These are phyloP conservation scores for Cladosporium sp. DNA, from an alignment of 2,329 filamentous ascomycete species.

Conservation along the genomic window DNA sequence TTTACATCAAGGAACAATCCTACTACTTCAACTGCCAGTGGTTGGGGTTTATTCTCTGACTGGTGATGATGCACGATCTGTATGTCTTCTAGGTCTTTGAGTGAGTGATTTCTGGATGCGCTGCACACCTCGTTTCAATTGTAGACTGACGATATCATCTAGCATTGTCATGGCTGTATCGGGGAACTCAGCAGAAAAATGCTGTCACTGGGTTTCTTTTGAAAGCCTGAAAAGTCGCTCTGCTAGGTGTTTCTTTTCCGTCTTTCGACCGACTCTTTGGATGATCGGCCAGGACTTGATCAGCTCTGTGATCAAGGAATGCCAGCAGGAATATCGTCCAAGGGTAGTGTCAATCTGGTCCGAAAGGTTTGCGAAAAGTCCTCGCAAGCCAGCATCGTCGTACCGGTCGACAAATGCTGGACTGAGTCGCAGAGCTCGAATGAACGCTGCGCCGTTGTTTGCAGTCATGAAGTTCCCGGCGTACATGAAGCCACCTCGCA, in stretches of 20 bases:
- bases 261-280: slow-evolving; percentile 8
- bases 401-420: slow-evolving; percentile 7
- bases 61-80: background rate
- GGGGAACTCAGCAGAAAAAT: slow-evolving; percentile 5
- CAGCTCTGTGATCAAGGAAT: slow-evolving; percentile 9
- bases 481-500: slow-evolving; percentile 10
- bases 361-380: slow-evolving; percentile 11
- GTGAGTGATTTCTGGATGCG: slow-evolving; percentile 2
- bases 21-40: background rate
- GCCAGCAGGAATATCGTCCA: slow-evolving; percentile 11
- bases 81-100: slow-evolving; percentile 6
- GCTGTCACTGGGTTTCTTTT: slow-evolving; percentile 7
- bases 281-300: slow-evolving; percentile 9
- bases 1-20: background rate
- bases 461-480: slow-evolving; percentile 14
- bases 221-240: slow-evolving; percentile 12
- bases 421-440: slow-evolving; percentile 12
- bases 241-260: slow-evolving; percentile 13
- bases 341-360: slow-evolving; percentile 10
- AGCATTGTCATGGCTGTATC: slow-evolving; percentile 11
- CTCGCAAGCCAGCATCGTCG: slow-evolving; percentile 9
- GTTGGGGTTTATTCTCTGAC: background rate
- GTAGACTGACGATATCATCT: slow-evolving; percentile 7
- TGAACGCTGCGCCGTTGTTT: slow-evolving; percentile 6
- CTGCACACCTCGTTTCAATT: slow-evolving; percentile 3